Percentiles rank a stretch among this genome's conserved stretches.
Conservation (phyloP, 2,329 filamentous ascomycete species). For the Fusarium sp. region DNA sequence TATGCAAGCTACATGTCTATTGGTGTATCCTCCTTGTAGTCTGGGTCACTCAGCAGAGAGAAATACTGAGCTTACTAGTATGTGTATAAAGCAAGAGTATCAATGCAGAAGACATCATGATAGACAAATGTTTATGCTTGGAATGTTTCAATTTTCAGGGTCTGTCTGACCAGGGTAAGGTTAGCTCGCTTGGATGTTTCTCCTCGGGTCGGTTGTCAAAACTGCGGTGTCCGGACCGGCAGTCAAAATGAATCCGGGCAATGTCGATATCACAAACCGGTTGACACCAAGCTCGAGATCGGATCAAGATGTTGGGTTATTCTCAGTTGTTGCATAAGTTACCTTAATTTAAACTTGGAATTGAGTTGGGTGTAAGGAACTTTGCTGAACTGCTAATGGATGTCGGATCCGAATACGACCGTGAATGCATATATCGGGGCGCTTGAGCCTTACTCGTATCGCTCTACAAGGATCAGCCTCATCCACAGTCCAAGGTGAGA, state of each 20-base stretch:
- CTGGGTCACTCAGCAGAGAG: no score
- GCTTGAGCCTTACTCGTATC: constrained; percentile 12
- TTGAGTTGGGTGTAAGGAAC: not conserved
- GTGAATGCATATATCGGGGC: constrained; percentile 30
- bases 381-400: not conserved
- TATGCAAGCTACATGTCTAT: not conserved
- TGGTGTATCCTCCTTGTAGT: not conserved
- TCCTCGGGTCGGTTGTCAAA: not conserved
- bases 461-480: constrained; percentile 38
- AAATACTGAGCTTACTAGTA: no score
- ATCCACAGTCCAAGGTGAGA: constrained; percentile 36
- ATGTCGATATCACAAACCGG: not conserved
- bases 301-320: not conserved
- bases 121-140: no score
- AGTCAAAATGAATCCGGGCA: not conserved
- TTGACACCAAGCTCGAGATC: constrained; percentile 1
- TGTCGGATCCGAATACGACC: constrained; percentile 24
- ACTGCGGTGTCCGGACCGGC: constrained; percentile 12
- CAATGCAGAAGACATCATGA: not conserved
- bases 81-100: not conserved
- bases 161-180: not conserved
- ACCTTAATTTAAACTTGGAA: constrained; percentile 3
- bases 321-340: constrained; percentile 18
- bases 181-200: constrained; percentile 13
- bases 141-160: not conserved